Conservation (phyloP, 768 basidiomycete species). For the Calocybe cyanea region DNA sequence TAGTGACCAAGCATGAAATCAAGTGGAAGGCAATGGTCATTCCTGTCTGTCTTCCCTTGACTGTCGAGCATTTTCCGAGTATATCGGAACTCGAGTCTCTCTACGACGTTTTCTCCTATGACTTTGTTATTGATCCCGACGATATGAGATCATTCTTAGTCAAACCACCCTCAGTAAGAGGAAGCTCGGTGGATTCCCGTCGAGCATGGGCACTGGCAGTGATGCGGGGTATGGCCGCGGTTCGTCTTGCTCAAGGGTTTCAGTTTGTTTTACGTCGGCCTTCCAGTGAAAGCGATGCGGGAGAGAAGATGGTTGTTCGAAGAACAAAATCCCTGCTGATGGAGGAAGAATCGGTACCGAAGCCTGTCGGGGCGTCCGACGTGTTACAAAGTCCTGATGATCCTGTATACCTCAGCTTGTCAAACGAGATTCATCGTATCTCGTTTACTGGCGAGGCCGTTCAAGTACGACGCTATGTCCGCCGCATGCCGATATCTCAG, state of each 20-base stretch:
- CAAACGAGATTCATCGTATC: conserved; percentile 92
- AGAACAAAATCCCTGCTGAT: conserved; percentile 55
- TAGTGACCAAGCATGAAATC: conserved; percentile 75
- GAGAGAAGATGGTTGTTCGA: conserved; percentile 33
- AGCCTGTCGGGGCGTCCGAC: conserved; percentile 62
- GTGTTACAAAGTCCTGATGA: conserved; percentile 56
- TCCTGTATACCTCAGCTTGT: conserved; percentile 89
- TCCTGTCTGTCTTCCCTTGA: conserved; percentile 85
- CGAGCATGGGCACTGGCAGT: conserved; percentile 73
- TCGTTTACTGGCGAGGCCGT: conserved; percentile 90
- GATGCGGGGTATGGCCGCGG: conserved; percentile 92
- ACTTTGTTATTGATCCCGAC: conserved; percentile 78
- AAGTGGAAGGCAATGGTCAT: conserved; percentile 90
- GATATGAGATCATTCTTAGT: conserved; percentile 89
- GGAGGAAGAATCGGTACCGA: conserved; percentile 50
- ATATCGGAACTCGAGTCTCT: conserved; percentile 68
- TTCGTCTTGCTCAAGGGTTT: conserved; percentile 90
- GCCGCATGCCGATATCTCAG: conserved; percentile 60
- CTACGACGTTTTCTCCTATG: conserved; percentile 83
- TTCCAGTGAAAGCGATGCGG: conserved; percentile 20
- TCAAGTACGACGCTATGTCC: conserved; percentile 81
- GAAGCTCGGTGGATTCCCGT: conserved; percentile 53
- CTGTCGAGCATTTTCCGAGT: conserved; percentile 84
- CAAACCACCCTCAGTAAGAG: conserved; percentile 49
- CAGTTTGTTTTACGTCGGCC: conserved; percentile 75